These are phyloP conservation scores for Aspergillus sp. DNA, from an alignment of 2,329 filamentous ascomycete species.

Conservation along the genomic window DNA sequence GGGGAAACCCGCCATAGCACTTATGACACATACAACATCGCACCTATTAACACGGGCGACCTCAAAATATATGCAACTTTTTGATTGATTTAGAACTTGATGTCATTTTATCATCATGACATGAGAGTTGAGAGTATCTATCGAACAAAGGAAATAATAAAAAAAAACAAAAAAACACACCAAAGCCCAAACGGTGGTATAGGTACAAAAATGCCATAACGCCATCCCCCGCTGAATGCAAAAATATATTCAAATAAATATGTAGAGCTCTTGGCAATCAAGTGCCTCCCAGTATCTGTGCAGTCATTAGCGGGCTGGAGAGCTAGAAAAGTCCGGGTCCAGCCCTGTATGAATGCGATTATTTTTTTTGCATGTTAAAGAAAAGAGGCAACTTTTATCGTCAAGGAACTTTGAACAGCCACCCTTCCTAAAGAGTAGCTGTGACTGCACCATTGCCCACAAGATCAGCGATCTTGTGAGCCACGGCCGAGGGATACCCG, in stretches of 20 bases:
- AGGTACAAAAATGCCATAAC: slow-evolving; percentile 15
- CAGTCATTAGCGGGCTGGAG: slow-evolving; percentile 26
- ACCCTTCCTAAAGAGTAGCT: slow-evolving; percentile 26
- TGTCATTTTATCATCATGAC: slow-evolving; percentile 2
- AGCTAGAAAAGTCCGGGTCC: slow-evolving; percentile 33
- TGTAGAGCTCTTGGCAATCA: slow-evolving; percentile 17
- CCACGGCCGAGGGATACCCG: slow-evolving; percentile 87
- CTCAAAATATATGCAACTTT: neutral
- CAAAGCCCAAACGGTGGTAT: slow-evolving; percentile 9
- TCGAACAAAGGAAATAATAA: slow-evolving; percentile 7
- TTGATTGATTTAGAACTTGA: neutral
- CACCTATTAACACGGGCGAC: too few species aligned
- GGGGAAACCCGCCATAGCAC: slow-evolving; percentile 1
- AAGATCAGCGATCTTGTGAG: slow-evolving; percentile 89
- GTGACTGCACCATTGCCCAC: slow-evolving; percentile 54
- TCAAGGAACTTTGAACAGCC: slow-evolving; percentile 4
- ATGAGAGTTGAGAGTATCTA: slow-evolving; percentile 15
- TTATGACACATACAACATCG: neutral
- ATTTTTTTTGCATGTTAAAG: slow-evolving; percentile 8
- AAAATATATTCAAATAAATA: slow-evolving; percentile 11
- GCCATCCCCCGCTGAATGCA: slow-evolving; percentile 27
- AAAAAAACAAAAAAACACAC: neutral
- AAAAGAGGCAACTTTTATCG: slow-evolving; percentile 17
- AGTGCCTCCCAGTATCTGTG: slow-evolving; percentile 26
- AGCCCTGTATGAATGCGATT: slow-evolving; percentile 30